Evolutionary conservation across 148 eudicot species (phyloP).

Genomic region (Vaccinium myrtillus): DNA sequence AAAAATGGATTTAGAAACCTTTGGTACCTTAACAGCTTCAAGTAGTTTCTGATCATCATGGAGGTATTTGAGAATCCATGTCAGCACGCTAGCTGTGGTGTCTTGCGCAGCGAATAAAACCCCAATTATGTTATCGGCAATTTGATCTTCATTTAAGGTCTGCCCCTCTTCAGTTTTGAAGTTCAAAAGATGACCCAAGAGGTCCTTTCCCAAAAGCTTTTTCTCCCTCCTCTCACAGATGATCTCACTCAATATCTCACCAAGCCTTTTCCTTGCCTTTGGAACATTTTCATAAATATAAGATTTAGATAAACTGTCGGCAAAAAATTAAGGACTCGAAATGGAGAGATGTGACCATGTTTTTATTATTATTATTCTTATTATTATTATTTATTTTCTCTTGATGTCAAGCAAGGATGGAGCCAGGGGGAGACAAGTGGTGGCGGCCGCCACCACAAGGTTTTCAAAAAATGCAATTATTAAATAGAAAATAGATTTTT

Average conservation of each 20-base stretch:
- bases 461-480: too few relatives aligned
- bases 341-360: not conserved
- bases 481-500: too few relatives aligned
- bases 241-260: slow-evolving; percentile 48
- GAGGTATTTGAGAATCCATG: slow-evolving; percentile 87
- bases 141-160: slow-evolving; percentile 55
- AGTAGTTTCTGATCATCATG: slow-evolving; percentile 47
- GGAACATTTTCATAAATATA: not conserved
- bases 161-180: slow-evolving; percentile 56
- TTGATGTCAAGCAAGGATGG: not conserved
- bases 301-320: slow-evolving; percentile 4
- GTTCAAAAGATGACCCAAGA: slow-evolving; percentile 60
- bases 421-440: too few relatives aligned
- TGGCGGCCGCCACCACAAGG: too few relatives aligned
- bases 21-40: slow-evolving; percentile 55
- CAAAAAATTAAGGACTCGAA: not conserved
- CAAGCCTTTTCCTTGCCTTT: slow-evolving; percentile 67
- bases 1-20: not conserved
- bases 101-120: slow-evolving; percentile 93
- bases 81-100: slow-evolving; percentile 78
- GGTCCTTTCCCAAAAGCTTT: slow-evolving; percentile 37
- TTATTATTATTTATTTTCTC: too few relatives aligned
- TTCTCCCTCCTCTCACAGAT: slow-evolving; percentile 63
- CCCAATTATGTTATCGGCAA: slow-evolving; percentile 75
- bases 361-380: too few relatives aligned